A percentile compares a stretch with the other conserved stretches of the same genome.
Evolutionary conservation across 257 asterid genomes (phyloP).

Genomic region (Solanum peruvianum): DNA sequence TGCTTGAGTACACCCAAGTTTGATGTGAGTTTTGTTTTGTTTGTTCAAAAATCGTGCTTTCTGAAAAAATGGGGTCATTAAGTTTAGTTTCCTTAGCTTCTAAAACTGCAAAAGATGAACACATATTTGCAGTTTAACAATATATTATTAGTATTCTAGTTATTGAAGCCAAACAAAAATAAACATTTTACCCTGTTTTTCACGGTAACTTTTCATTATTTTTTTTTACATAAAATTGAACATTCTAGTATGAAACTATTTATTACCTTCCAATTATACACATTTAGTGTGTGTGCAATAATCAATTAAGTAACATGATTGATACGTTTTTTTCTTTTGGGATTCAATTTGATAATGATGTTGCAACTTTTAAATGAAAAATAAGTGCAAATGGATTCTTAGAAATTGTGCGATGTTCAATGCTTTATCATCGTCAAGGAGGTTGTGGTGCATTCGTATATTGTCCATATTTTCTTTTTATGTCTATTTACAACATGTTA

Average conservation of each 20-base stretch:
- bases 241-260: neutral
- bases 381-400: neutral
- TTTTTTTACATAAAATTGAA: too few relatives aligned
- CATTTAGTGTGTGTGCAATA: neutral
- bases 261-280: neutral
- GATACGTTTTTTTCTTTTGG: neutral
- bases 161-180: neutral
- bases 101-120: neutral
- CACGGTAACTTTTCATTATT: too few relatives aligned
- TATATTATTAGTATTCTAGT: neutral
- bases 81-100: neutral
- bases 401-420: neutral
- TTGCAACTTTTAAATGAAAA: neutral
- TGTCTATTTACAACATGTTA: neutral
- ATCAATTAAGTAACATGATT: neutral
- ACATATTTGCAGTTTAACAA: too few relatives aligned
- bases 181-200: neutral
- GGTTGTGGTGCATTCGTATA: neutral
- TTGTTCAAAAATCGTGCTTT: too few relatives aligned
- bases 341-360: neutral
- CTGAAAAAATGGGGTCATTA: neutral
- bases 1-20: neutral
- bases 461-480: neutral
- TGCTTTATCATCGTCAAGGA: neutral
- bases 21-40: too few relatives aligned